Conservation (phyloP, 108 stramenopile genomes). For the Aurantiochytrium sp. region DNA sequence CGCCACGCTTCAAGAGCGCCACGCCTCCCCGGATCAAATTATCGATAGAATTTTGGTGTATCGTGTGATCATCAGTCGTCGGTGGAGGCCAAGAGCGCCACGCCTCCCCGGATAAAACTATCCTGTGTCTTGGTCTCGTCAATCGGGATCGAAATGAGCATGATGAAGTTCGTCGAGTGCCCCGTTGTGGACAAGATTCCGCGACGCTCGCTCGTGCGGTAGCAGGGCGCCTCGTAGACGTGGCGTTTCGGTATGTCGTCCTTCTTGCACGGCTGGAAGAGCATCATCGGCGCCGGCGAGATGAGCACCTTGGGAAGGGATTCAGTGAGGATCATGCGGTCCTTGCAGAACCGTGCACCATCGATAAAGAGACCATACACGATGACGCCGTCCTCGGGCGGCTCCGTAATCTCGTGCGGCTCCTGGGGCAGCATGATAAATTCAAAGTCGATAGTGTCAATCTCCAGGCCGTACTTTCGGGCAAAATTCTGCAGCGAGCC, state of each 20-base stretch:
- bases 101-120: conserved; percentile 55
- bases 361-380: conserved; percentile 59
- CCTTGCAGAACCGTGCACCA: conserved; percentile 58
- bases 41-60: no score
- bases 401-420: neutral
- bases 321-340: conserved; percentile 41
- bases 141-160: conserved; percentile 31
- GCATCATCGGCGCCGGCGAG: conserved; percentile 51
- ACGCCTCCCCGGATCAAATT: no score
- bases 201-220: conserved; percentile 56
- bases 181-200: conserved; percentile 60
- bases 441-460: conserved; percentile 58
- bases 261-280: conserved; percentile 43
- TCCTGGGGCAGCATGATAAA: conserved; percentile 46
- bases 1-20: no score
- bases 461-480: conserved; percentile 56
- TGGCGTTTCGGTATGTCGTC: neutral
- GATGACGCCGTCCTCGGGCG: conserved; percentile 57
- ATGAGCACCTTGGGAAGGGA: conserved; percentile 59
- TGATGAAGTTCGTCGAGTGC: conserved; percentile 62
- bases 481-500: conserved; percentile 67
- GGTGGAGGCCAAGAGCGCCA: conserved; percentile 49
- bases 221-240: conserved; percentile 59
- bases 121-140: neutral
- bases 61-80: no score